Evolutionary conservation across 805 yeast species (phyloP).

Genomic region (Lachancea fermentati): DNA sequence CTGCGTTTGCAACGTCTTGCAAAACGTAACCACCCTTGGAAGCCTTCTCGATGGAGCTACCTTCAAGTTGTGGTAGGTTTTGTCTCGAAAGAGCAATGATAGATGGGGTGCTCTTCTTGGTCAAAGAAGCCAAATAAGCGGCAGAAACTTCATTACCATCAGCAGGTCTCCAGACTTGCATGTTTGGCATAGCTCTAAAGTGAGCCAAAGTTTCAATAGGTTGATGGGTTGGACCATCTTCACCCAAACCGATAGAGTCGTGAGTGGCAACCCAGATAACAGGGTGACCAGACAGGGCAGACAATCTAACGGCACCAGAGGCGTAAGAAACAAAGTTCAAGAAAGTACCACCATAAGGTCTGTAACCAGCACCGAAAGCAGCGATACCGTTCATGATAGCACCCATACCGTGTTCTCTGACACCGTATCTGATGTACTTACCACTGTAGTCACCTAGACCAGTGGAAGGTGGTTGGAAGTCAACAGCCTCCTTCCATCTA

Average conservation of each 20-base stretch:
- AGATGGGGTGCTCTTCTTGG: slow-evolving; percentile 60
- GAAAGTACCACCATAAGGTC: slow-evolving; percentile 96
- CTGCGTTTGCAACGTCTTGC: slow-evolving; percentile 50
- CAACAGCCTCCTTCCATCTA: slow-evolving; percentile 74
- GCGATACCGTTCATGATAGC: slow-evolving; percentile 96
- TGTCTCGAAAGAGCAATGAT: slow-evolving; percentile 79
- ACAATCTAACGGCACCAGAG: slow-evolving; percentile 80
- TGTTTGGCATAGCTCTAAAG: slow-evolving; percentile 78
- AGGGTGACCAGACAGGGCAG: slow-evolving; percentile 80
- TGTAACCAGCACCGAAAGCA: slow-evolving; percentile 71
- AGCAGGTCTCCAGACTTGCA: slow-evolving; percentile 88
- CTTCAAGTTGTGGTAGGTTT: slow-evolving; percentile 87
- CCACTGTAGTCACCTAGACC: slow-evolving; percentile 84
- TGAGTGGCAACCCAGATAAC: slow-evolving; percentile 85
- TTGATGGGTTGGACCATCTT: slow-evolving; percentile 92
- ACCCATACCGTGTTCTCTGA: slow-evolving; percentile 99
- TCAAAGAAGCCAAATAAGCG: slow-evolving; percentile 65
- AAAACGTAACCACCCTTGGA: slow-evolving; percentile 90
- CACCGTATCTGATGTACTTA: slow-evolving; percentile 95
- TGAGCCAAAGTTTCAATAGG: slow-evolving; percentile 87
- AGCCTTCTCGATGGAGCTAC: slow-evolving; percentile 88
- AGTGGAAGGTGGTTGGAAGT: slow-evolving; percentile 85
- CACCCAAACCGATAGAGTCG: slow-evolving; percentile 87
- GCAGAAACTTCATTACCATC: slow-evolving; percentile 88
- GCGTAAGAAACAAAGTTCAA: slow-evolving; percentile 85